These are phyloP conservation scores for Hypoxylon sp. DNA, from an alignment of 2,329 filamentous ascomycete genomes.

Conservation along the genomic window DNA sequence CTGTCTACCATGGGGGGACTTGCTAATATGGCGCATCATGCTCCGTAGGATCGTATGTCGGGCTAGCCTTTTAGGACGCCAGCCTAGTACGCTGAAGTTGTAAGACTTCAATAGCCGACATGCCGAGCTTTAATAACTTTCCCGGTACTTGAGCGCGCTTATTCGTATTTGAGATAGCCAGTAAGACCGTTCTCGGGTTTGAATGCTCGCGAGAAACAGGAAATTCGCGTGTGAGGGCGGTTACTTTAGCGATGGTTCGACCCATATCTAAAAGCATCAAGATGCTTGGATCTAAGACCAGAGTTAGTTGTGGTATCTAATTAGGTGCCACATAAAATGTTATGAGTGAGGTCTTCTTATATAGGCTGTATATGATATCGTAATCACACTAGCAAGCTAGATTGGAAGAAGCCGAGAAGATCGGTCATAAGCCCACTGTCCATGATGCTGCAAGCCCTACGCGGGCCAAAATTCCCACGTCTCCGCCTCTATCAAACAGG, in stretches of 20 bases:
- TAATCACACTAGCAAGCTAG: conserved; percentile 27
- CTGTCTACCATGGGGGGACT: conserved; percentile 21
- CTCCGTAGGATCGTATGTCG: conserved; percentile 36
- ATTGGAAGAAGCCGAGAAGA: conserved; percentile 40
- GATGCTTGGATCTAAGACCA: conserved; percentile 28
- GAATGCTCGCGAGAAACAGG: conserved; percentile 5
- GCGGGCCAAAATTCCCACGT: conserved; percentile 42
- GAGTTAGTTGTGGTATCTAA: conserved; percentile 43
- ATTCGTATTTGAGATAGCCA: not conserved
- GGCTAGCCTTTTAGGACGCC: conserved; percentile 13
- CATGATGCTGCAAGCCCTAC: conserved; percentile 9
- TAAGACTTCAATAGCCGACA: conserved; percentile 23
- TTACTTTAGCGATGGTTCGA: conserved; percentile 14
- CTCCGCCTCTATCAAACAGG: conserved; percentile 33
- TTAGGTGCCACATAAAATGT: conserved; percentile 48
- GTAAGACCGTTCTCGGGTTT: conserved; percentile 4
- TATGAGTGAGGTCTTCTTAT: conserved; percentile 37
- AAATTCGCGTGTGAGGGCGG: conserved; percentile 13
- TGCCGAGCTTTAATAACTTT: conserved; percentile 32
- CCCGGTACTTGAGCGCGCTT: conserved; percentile 22
- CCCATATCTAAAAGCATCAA: conserved; percentile 17
- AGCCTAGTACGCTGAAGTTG: conserved; percentile 18
- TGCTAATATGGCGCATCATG: conserved; percentile 42
- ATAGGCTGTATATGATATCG: conserved; percentile 50
- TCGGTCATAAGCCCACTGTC: conserved; percentile 23